Percentiles rank a stretch among this genome's conserved stretches.
These are phyloP conservation scores for Stephanodiscus minutulus DNA, from an alignment of 108 stramenopile species.

Conservation along the genomic window DNA sequence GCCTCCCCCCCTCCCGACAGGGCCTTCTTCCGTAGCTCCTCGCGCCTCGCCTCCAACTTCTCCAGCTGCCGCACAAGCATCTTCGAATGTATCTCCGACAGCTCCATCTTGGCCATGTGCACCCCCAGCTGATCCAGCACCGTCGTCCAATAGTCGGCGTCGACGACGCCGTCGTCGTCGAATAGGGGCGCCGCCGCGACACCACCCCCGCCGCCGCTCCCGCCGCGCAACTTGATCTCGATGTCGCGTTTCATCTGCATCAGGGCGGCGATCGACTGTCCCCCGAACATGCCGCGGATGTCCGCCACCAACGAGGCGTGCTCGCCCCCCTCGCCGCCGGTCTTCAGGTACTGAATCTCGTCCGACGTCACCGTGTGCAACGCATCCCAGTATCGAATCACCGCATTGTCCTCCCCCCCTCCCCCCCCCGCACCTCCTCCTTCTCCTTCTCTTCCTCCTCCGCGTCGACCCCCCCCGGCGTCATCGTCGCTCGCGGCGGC, in stretches of 20 bases:
- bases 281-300: conserved; percentile 83
- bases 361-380: conserved; percentile 64
- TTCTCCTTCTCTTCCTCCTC: too few relatives aligned
- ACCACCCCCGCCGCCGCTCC: neutral
- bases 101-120: conserved; percentile 78
- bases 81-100: conserved; percentile 87
- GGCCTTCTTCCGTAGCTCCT: conserved; percentile 62
- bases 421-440: too few relatives aligned
- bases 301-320: conserved; percentile 75
- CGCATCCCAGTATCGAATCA: conserved; percentile 84
- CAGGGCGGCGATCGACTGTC: conserved; percentile 70
- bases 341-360: conserved; percentile 76
- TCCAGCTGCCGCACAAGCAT: conserved; percentile 94
- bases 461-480: too few relatives aligned
- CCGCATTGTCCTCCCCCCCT: conserved; percentile 41
- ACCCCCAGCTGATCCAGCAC: conserved; percentile 83
- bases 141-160: conserved; percentile 86
- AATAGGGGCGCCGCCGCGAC: conserved; percentile 13
- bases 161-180: conserved; percentile 56
- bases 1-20: conserved; percentile 35
- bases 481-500: conserved; percentile 13
- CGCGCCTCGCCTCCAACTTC: conserved; percentile 76
- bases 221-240: conserved; percentile 58
- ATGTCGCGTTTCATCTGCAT: conserved; percentile 87
- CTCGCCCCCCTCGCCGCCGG: conserved; percentile 64